Evolutionary conservation across 768 basidiomycete species (phyloP).

Genomic region (Leucocoprinus birnbaumii): DNA sequence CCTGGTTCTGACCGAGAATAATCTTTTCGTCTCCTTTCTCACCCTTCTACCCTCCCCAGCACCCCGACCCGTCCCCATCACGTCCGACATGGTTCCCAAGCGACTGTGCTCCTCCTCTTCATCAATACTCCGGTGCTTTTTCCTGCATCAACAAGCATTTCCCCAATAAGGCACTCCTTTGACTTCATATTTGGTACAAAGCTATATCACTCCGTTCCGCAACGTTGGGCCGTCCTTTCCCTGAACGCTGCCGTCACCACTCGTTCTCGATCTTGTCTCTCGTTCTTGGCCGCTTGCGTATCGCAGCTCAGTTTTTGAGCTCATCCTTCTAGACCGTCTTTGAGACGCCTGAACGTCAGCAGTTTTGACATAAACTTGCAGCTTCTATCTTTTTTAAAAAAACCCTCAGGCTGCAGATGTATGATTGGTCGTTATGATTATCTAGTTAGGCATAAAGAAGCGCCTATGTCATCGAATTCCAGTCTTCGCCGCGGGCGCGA

Average conservation of each 20-base stretch:
- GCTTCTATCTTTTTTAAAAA: not conserved
- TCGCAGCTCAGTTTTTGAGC: not conserved
- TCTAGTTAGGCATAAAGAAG: not conserved
- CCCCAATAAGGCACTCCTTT: not conserved
- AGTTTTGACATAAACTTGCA: not conserved
- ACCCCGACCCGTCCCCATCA: conserved; percentile 5
- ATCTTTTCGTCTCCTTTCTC: not conserved
- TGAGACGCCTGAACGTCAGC: not conserved
- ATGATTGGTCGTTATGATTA: conserved; percentile 4
- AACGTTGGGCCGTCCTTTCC: not conserved
- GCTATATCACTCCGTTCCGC: not conserved
- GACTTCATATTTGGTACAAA: not conserved
- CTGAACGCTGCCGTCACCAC: not conserved
- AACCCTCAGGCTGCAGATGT: not conserved
- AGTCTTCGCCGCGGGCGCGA: conserved; percentile 1
- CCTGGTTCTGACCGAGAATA: not conserved
- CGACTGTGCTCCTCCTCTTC: not conserved
- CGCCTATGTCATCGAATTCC: not conserved
- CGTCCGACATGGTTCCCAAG: not conserved
- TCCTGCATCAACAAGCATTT: not conserved
- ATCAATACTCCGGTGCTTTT: not conserved
- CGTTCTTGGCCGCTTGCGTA: not conserved
- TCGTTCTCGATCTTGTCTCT: not conserved
- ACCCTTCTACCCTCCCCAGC: too few species aligned
- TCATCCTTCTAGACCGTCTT: conserved; percentile 8